Evolutionary conservation across 768 basidiomycete species (phyloP).

Genomic region (Auriscalpium vulgare): DNA sequence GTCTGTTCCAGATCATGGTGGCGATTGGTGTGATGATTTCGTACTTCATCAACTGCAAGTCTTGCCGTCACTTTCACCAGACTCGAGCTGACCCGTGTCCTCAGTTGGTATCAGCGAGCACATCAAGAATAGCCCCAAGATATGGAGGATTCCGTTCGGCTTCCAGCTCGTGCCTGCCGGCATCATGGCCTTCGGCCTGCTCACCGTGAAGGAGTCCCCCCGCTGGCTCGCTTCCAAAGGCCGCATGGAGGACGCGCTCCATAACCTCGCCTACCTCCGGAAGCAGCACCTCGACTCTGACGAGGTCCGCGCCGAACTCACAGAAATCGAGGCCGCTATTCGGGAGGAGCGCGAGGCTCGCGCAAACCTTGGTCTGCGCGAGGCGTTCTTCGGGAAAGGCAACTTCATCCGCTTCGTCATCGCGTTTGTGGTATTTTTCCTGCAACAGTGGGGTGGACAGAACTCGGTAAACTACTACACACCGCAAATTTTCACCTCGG

Average conservation of each 20-base stretch:
- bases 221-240: constrained; percentile 68
- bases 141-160: constrained; percentile 72
- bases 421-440: constrained; percentile 68
- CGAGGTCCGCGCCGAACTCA: constrained; percentile 50
- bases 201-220: constrained; percentile 73
- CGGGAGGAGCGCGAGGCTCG: constrained; percentile 63
- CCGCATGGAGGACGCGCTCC: constrained; percentile 41
- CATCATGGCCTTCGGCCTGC: constrained; percentile 56
- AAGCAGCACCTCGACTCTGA: constrained; percentile 32
- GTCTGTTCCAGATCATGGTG: constrained; percentile 83
- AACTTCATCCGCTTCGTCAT: constrained; percentile 81
- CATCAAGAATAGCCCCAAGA: constrained; percentile 33
- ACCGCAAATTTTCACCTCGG: constrained; percentile 64
- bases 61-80: neutral
- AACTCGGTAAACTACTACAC: constrained; percentile 75
- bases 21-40: constrained; percentile 81
- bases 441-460: constrained; percentile 83
- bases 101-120: constrained; percentile 56
- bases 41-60: constrained; percentile 72
- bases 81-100: neutral
- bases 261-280: constrained; percentile 60
- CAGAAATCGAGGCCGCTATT: constrained; percentile 78
- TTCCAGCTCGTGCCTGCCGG: constrained; percentile 71
- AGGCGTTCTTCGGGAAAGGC: constrained; percentile 76
- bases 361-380: constrained; percentile 52